Percentiles rank a stretch among this genome's conserved stretches.
Conservation (phyloP, 257 asterid species). For the Petunia secreta region DNA sequence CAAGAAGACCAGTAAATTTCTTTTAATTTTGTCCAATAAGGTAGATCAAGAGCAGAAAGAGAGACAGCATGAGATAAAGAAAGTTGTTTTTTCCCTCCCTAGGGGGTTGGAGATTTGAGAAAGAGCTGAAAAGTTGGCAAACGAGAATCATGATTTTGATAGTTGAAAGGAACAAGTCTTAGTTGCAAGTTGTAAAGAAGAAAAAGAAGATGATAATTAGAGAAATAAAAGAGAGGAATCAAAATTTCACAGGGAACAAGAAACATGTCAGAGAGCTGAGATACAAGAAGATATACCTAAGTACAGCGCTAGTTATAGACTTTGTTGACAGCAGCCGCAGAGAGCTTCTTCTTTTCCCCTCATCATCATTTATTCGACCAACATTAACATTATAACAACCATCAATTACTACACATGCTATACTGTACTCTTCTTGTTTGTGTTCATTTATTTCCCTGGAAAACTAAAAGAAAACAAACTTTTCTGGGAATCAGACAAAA, state of each 20-base stretch:
- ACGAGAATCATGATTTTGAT: constrained; percentile 30
- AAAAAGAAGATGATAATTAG: constrained; percentile 20
- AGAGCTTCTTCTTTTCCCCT: constrained; percentile 20
- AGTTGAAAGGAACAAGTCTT: constrained; percentile 42
- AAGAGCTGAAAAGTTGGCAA: constrained; percentile 21
- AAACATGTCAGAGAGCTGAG: constrained; percentile 15
- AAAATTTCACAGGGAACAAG: constrained; percentile 19
- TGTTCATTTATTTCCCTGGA: constrained; percentile 3
- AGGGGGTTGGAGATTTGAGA: constrained; percentile 11
- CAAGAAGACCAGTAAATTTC: not conserved
- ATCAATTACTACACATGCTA: constrained; percentile 23
- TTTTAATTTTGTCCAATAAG: not conserved
- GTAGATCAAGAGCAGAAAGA: constrained; percentile 17
- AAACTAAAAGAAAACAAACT: not conserved
- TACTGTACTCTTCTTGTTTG: constrained; percentile 6
- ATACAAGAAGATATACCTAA: constrained; percentile 16
- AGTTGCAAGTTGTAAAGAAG: constrained; percentile 38
- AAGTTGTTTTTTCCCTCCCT: not conserved
- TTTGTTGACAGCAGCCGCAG: constrained; percentile 16
- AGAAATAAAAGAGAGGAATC: constrained; percentile 22
- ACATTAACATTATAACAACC: constrained; percentile 6
- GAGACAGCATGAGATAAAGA: not conserved
- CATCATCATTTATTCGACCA: constrained; percentile 25
- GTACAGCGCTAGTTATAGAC: constrained; percentile 10
- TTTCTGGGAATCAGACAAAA: constrained; percentile 34